Evolutionary conservation across 805 yeast species (phyloP), one percentile per base, ranked within the genome.

Genomic region (Pichia occidentalis): DNA sequence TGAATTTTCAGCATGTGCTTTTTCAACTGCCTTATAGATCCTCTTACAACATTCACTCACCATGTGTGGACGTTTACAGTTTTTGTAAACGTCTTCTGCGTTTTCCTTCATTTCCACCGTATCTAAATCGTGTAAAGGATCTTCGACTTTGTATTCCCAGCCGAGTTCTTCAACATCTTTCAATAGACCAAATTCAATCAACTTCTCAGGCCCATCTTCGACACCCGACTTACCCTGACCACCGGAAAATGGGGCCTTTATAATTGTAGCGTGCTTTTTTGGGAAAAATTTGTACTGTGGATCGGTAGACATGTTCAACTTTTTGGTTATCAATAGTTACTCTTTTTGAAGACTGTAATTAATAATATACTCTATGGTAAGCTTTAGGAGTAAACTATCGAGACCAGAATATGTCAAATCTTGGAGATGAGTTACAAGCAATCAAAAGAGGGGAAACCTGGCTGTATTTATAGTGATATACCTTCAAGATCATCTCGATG

Each of bases 201-300:
- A 65, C 59, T 75, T 81, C 43, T 77, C 73, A n/a, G 98, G 97
- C 24, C 97, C 98, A 35, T 76, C 71, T 55, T 90, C 98, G 27
- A 90, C 97, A 46, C 98, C 98, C 18, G 78, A 73, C 55, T 85
- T 85, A 28, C 86, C 88, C 61, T 90, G 98, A 44, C 98, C 98
- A 18, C 97, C 97, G 25, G 87, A 76, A 62, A 90, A 92, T 36
- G 97, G 97, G 1, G 96, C 97, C 14, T 80, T 68, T 43, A 92
- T 75, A 37, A 90, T 65, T n/a, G 86, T 72, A 25, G 78, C 73
- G 36, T 73, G 66, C 51, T 68, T 75, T 34, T 65, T 54, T 34
- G 73, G 68, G 52, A 71, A 72, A 54, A 66, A 77, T 44, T 76
- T 74, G 67, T 68, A 82, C 32, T 62, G 39, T 10, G 47, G 45